Base-by-base conservation (phyloP, 2,329 filamentous ascomycete species). In the Ambrosiella cleistominuta region DNA sequence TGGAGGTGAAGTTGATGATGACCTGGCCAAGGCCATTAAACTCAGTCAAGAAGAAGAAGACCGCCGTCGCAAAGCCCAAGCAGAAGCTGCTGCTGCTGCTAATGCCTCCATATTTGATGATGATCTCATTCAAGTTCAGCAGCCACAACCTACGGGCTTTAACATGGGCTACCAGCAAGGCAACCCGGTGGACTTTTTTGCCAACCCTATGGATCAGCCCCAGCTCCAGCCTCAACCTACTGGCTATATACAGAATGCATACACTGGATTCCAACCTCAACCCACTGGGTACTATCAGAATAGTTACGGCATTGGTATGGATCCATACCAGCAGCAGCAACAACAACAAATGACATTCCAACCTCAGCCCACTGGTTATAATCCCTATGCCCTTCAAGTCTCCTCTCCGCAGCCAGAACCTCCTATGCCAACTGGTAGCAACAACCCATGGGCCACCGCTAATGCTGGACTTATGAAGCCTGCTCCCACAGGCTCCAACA, bases 101-200 rank as follows among this genome's bases (percentile, higher is more conserved):
- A 83, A 87, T 17, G 77, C 85, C 53, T 82, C 88, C 17, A 77
- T 98, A n/a, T 97, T 98, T 65, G 90, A 95, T 65, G 87, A 95
- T 64, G 79, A 80, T 40, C 77, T 82, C 5, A 70, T 75, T 27
- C 80, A 83, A 66, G 69, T 75, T 3, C 65, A 67, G 2, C 85
- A 88, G 65, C 79, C 86, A 40, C 88, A 90, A 70, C 81, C 80
- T 45, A 97, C 90, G 12, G 91, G 89, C 40, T 89, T 88, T 74
- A 97, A 96, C 70, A 90, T 95, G 72, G 91, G 91, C 52, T 98
- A 98, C 67, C 90, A 97, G 73, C 93, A 98, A 71, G 91, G 95
- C 68, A 86, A 86, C 59, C 88, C 88, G 11, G 93, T 98, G 15
- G 93, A 98, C 71, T 97, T 94, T 81, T 93, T 94, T 65, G 93